Conservation (phyloP, 202 grass and related monocot species). For the Carex sylvatica region DNA sequence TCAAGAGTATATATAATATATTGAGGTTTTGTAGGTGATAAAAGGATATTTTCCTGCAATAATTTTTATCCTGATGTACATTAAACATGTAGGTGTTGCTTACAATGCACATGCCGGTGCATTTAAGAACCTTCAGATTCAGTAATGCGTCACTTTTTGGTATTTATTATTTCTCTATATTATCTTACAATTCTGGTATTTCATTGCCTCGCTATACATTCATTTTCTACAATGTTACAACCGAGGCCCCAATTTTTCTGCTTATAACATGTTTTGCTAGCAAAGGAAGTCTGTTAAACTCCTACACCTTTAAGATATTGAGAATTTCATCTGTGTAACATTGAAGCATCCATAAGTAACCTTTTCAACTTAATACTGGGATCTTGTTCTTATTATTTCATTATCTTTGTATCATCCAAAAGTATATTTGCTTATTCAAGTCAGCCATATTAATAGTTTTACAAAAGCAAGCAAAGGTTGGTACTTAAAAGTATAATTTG, state of each 20-base stretch:
- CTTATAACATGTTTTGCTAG: neutral
- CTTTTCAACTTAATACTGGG: neutral
- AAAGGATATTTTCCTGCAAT: slow-evolving; percentile 10
- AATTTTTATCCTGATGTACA: neutral
- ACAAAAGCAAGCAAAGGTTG: neutral
- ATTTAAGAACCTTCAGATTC: slow-evolving; percentile 63
- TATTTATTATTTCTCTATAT: slow-evolving; percentile 28
- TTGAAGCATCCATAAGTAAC: neutral
- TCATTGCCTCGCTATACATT: neutral
- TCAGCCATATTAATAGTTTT: neutral
- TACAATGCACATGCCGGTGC: slow-evolving; percentile 68
- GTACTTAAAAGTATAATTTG: neutral
- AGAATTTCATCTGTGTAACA: neutral
- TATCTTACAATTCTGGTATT: neutral
- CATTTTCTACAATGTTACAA: neutral
- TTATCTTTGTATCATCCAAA: slow-evolving; percentile 5
- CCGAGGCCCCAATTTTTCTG: neutral
- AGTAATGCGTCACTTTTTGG: slow-evolving; percentile 64
- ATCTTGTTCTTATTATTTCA: neutral
- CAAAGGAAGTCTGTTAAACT: neutral
- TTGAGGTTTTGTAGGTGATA: slow-evolving; percentile 3
- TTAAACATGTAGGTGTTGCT: slow-evolving; percentile 64
- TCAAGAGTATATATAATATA: neutral
- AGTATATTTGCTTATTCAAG: neutral
- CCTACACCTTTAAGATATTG: neutral